These are phyloP conservation scores for Bacidia gigantensis DNA, from an alignment of 495 filamentous ascomycete genomes.

Conservation along the genomic window DNA sequence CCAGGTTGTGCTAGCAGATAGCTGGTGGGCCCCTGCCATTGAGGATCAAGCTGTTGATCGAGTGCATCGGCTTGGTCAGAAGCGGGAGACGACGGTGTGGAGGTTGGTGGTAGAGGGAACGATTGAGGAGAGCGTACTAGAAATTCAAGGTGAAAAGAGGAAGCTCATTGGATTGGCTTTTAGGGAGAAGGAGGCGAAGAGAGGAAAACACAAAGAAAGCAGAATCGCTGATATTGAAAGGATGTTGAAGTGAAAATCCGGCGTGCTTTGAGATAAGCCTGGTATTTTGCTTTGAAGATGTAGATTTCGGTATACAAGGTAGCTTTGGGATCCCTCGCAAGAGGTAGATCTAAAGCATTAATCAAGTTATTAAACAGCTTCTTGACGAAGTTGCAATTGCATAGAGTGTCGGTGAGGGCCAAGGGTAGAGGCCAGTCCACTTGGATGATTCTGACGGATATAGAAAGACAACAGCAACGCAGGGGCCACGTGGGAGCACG, in stretches of 20 bases:
- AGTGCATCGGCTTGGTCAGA: constrained; percentile 81
- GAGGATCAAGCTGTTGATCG: constrained; percentile 91
- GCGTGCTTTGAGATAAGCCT: too few species aligned
- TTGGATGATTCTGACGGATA: too few species aligned
- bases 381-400: too few species aligned
- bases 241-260: constrained; percentile 26
- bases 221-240: constrained; percentile 46
- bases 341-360: too few species aligned
- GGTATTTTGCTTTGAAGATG: neutral
- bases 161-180: constrained; percentile 67
- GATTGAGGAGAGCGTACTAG: constrained; percentile 75
- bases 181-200: constrained; percentile 36
- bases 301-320: neutral
- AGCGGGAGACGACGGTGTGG: constrained; percentile 61
- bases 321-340: too few species aligned
- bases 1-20: constrained; percentile 72
- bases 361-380: too few species aligned
- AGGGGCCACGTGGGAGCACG: too few species aligned
- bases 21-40: constrained; percentile 89
- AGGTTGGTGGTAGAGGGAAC: constrained; percentile 68
- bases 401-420: too few species aligned
- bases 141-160: constrained; percentile 72
- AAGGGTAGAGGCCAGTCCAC: too few species aligned
- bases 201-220: constrained; percentile 28
- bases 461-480: too few species aligned